Evolutionary conservation across 2,329 filamentous ascomycete species (phyloP), one percentile per base, ranked within the genome.

Genomic region (Aspergillus pseudonomiae): DNA sequence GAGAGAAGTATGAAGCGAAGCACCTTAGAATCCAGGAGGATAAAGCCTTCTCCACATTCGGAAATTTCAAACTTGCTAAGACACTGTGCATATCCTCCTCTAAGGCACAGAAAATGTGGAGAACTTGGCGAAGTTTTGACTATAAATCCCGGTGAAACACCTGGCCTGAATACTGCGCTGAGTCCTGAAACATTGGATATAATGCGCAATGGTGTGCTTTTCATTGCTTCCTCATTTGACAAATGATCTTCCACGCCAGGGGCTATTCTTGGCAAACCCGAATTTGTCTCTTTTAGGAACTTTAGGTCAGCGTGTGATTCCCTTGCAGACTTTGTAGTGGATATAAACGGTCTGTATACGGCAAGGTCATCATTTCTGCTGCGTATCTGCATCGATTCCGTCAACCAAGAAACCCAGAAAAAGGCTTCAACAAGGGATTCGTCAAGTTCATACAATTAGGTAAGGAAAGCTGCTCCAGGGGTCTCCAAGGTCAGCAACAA

Each of bases 401-500:
- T 55, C 24, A 55, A 34, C 34, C 10, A 41, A 16, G 39, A 52
- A 30, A 41, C 53, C n/a, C 21, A 57, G 26, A 34, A 52, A 55
- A 21, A 55, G 6, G 24, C 21, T 10, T 32, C 52, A 55, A 39
- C 24, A 60, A 6, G 4, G 14, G 50, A 34, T 10, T 32, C 26
- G 12, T 28, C 4, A 16, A 21, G 6, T 24, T 77, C 89, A 80
- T 81, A 94, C 91, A 69, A 98, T 89, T 24, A 99, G 82, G 75
- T 96, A 92, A 7, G 94, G 93, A 3, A 86, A 87, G 65, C 86
- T 88, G 26, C 84, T 84, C 11, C 87, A 88, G 5, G 83, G 79
- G 72, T 97, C 92, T 30, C 95, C 95, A 14, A 99, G 84, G 68
- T 98, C 90, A 39, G 93, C 90, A 6, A 97, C 86, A 9, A 97